Conservation (phyloP, 2,329 filamentous ascomycete species). For the Fusarium metavorans region DNA sequence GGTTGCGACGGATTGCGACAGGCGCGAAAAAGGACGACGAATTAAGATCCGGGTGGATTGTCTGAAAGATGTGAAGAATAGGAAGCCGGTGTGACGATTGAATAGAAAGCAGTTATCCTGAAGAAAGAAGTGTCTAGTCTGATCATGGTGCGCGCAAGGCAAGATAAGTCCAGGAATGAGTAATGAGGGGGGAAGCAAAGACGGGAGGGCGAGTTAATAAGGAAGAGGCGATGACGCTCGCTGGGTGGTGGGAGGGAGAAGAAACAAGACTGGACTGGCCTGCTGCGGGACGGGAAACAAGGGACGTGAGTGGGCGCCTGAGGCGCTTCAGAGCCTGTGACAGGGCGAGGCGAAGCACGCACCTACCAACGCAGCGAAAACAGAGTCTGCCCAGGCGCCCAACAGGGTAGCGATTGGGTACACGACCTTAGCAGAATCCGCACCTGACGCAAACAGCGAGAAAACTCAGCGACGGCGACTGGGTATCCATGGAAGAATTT, state of each 20-base stretch:
- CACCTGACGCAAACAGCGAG: constrained; percentile 6
- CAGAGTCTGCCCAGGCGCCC: constrained; percentile 5
- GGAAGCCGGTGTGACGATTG: constrained; percentile 31
- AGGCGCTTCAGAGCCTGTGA: constrained; percentile 10
- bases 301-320: constrained; percentile 19
- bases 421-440: not conserved
- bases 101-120: constrained; percentile 35
- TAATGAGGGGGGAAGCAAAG: constrained; percentile 29
- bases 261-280: constrained; percentile 15
- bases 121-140: constrained; percentile 34
- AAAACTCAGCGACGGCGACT: not conserved
- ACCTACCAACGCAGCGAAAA: not conserved
- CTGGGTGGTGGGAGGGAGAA: constrained; percentile 14
- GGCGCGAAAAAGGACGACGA: constrained; percentile 6
- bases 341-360: constrained; percentile 5
- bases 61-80: constrained; percentile 31
- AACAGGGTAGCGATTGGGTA: constrained; percentile 3
- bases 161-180: constrained; percentile 25
- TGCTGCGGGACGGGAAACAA: not conserved
- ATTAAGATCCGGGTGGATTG: constrained; percentile 37
- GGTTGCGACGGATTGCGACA: constrained; percentile 30
- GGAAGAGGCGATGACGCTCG: constrained; percentile 37
- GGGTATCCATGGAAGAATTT: not conserved
- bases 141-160: constrained; percentile 42
- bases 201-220: constrained; percentile 30